Base-by-base conservation (phyloP, 768 basidiomycete species). In the Stropharia rugosoannulata region DNA sequence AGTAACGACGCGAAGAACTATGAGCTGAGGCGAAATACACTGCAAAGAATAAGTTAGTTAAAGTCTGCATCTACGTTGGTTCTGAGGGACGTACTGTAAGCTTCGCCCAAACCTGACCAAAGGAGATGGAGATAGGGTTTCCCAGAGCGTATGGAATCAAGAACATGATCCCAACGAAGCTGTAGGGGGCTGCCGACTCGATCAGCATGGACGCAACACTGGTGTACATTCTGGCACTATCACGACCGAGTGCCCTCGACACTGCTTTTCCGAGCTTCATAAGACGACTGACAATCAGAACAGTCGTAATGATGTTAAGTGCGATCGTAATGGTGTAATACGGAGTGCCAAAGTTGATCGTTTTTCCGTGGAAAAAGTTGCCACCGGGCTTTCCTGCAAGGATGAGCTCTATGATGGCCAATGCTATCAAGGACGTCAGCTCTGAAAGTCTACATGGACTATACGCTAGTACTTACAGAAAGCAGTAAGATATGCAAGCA, bases 41-140 rank as follows among this genome's bases (percentile, higher is more conserved):
- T 67, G 38, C n/a, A 52, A 16, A 12, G 2, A 43, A 25, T 43
- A 19, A 41, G 32, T n/a, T 4, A 12, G 18, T 29, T 22, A 22
- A 22, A 22, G 22, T 22, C 22, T 22, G 22, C 22, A 6, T 27
- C 29, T 43, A n/a, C 16, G 16, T 43, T n/a, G 42, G 16, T 18
- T 43, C 25, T 47, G 53, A 32, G 27, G 5, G 42, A 71, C 75
- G 46, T 56, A 77, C 76, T 37, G 72, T 70, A 53, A 76, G 66
- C 59, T 75, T 76, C 3, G 73, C 69, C 71, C 75, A 78, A 27
- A 77, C 69, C 50, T 74, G 73, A 35, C 71, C 72, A 55, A 78
- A 72, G 8, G 70, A 68, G 38, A 71, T 69, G 2, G 69, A 66
- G 16, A 71, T 66, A 13, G 66, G 65, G 46, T 67, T 70, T 35